phyloP scores from a whole-genome alignment of 2,329 filamentous ascomycete species.

The Pyrenochaeta sp. region DNA sequence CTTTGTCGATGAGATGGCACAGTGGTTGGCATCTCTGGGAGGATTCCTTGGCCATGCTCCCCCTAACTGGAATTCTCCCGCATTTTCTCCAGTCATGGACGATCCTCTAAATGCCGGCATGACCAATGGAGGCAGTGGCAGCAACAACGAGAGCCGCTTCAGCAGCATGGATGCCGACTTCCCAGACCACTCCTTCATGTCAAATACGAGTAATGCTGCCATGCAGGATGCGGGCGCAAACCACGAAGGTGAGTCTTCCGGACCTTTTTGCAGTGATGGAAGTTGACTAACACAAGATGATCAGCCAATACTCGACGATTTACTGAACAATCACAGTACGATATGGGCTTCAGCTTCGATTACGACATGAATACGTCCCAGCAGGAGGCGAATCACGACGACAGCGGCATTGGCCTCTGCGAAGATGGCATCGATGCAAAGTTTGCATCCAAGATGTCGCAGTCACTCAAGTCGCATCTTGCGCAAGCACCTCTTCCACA shows the following conservation, averaged over 20 bases:
- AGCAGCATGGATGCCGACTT: constrained; percentile 51
- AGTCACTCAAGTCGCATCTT: constrained; percentile 31
- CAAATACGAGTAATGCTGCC: constrained; percentile 30
- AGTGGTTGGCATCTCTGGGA: constrained; percentile 88
- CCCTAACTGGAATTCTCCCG: constrained; percentile 35
- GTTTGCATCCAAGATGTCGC: constrained; percentile 35
- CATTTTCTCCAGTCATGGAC: constrained; percentile 41
- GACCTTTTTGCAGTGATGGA: constrained; percentile 20
- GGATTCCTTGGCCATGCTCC: constrained; percentile 76
- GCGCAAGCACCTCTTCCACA: constrained; percentile 31
- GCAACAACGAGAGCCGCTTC: constrained; percentile 50
- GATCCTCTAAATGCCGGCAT: constrained; percentile 40
- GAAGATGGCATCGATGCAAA: constrained; percentile 48
- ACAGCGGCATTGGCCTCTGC: constrained; percentile 46
- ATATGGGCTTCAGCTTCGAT: constrained; percentile 46
- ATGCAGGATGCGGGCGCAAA: constrained; percentile 33
- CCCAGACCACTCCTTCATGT: constrained; percentile 45
- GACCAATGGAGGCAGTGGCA: constrained; percentile 46
- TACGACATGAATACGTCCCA: constrained; percentile 42
- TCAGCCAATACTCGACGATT: constrained; percentile 45
- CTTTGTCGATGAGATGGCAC: constrained; percentile 93
- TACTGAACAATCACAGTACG: constrained; percentile 41
- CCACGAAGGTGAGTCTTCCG: constrained; percentile 41
- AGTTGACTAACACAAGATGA: constrained; percentile 47
- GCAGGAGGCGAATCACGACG: constrained; percentile 43